phyloP scores from a whole-genome alignment of 208 protist genomes.

The Acanthamoeba divionensis region DNA sequence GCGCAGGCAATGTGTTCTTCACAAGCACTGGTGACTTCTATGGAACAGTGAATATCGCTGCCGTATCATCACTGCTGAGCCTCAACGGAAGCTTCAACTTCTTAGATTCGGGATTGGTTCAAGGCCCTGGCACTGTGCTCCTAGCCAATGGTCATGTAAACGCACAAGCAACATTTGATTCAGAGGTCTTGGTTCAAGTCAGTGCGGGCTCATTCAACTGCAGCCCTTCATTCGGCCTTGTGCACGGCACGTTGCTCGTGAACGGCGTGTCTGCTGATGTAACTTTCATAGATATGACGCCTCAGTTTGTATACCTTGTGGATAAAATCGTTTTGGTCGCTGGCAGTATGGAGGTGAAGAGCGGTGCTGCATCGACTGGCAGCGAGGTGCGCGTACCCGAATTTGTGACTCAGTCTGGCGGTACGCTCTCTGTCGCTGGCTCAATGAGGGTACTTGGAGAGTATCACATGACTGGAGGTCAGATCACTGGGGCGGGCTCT shows the following conservation, averaged over 20 bases:
- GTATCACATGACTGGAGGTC: background rate
- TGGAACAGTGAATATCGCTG: background rate
- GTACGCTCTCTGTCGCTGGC: background rate
- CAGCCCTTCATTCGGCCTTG: background rate
- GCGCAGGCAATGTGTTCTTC: background rate
- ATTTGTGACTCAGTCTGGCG: background rate
- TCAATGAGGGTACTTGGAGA: background rate
- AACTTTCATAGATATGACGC: background rate
- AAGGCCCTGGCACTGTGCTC: background rate
- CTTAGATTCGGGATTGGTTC: background rate
- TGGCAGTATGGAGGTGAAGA: background rate
- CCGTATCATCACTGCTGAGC: background rate
- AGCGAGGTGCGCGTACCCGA: background rate
- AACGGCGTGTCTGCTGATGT: conserved; percentile 4
- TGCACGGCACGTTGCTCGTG: background rate
- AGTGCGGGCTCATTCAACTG: background rate
- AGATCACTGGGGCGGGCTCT: background rate
- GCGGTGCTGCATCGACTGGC: background rate
- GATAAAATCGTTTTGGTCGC: background rate
- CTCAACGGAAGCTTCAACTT: background rate
- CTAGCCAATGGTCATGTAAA: background rate
- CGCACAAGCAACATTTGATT: background rate
- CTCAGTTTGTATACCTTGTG: background rate
- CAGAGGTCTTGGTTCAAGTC: background rate
- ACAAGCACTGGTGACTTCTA: conserved; percentile 13